Base-by-base conservation (phyloP, 2,329 filamentous ascomycete genomes). In the Colletotrichum tofieldiae region DNA sequence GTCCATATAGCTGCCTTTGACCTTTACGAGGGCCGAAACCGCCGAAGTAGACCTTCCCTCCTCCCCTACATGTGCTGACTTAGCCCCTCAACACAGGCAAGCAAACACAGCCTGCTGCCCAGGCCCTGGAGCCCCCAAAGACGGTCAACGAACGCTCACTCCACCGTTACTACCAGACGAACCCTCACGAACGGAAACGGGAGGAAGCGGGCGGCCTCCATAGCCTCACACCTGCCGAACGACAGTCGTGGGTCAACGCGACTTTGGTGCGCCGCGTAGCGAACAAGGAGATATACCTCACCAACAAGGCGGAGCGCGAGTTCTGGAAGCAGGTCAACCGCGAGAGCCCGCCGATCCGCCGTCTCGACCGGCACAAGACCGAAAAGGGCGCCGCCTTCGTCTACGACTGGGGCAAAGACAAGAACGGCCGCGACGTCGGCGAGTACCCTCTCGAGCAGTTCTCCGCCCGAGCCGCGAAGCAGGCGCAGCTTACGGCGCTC, bases 261-360 rank as follows among this genome's bases (percentile, higher is more conserved):
- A 82, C 85, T 74, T 84, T 87, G 69, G 81, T 88, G 51, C 81
- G 81, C 54, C 82, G 82, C 56, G 82, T 84, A 47, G 81, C 81
- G 55, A 78, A 82, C 71, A 80, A 78, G 61, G 76, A 76, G 14
- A 75, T 85, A 5, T 73, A 77, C 54, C 78, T 82, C 43, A 82
- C 80, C 73, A 82, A 83, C 78, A 89, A 89, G 79, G 80, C 85
- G 35, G 86, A 89, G 77, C 86, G 86, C 76, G 88, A 90, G 76
- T 86, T 88, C 77, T 91, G 89, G 89, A 88, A 88, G 79, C 81
- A 83, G 58, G 82, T 89, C 73, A 85, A 84, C 78, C 89, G 90
- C 75, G 83, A 86, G 59, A 84, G 80, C 67, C 81, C 89, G 18
- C 86, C 88, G 6, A 80, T 87, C 61, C 86, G 88, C 47, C 81